Base-by-base conservation (phyloP, 441 rosid genomes). In the Brassica balearica region DNA sequence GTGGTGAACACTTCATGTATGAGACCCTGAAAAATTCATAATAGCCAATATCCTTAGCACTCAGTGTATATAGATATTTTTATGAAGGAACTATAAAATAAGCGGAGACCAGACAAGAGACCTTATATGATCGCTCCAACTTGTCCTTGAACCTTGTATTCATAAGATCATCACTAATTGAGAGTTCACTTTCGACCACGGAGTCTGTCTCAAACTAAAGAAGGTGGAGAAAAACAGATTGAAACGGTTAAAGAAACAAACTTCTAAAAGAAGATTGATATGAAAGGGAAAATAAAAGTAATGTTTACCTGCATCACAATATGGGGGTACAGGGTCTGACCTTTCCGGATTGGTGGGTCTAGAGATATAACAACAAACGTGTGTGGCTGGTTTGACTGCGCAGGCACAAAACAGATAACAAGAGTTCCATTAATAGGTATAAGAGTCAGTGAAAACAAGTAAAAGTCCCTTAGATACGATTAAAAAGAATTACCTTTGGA, bases 331-430 rank as follows among this genome's bases (percentile, higher is more conserved):
- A 95, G 61, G 15, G 99, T 95, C 86, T 92, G 97, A 73, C 97
- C 99, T 85, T 95, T 95, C 22, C 97, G 95, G 73, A 95, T 95
- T 17, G 98, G 97, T 34, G 99, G 99, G 84, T 95, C 98, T 67
- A 95, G 91, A 64, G 97, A 89, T 60, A 95, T 88, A 66, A 95
- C 84, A 69, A 93, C 98, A 88, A 92, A 90, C 2, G 99, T 93
- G 73, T 93, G 97, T 12, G 97, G 97, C 83, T 95, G 98, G 85
- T 92, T 92, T 68, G 92, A 91, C 98, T 95, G 88, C 62, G 80
- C 73, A 81, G 15, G 77, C 74, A 81, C 59, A 74, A 14, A 81
- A 23, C 74, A 63, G 23, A 32, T 17, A 59, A 29, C 55, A 15
- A 38, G 23, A 80, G 70, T 58, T 64, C 41, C 65, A 48, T 60